Conservation (phyloP, 2,329 filamentous ascomycete genomes). For the Diplodia mutila region DNA sequence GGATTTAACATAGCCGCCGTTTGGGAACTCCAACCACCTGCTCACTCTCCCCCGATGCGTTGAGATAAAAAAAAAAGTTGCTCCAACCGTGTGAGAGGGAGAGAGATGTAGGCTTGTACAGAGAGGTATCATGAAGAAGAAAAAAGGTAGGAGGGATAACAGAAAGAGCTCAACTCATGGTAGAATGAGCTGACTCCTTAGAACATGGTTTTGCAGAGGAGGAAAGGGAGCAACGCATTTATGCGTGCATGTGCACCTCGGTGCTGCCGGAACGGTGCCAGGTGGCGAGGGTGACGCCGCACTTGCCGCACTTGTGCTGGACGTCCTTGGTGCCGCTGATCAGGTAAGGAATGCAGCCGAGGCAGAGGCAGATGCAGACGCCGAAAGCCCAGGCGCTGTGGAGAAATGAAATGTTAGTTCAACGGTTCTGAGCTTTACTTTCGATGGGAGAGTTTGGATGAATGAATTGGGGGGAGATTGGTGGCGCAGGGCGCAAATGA, state of each 20-base stretch:
- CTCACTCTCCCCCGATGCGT: too few species aligned
- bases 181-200: too few species aligned
- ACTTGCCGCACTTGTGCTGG: conserved; percentile 53
- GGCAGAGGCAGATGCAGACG: conserved; percentile 48
- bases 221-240: not conserved
- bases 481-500: not conserved
- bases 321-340: conserved; percentile 54
- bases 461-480: too few species aligned
- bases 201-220: too few species aligned
- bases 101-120: not conserved
- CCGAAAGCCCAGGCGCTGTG: conserved; percentile 51
- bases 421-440: too few species aligned
- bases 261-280: conserved; percentile 55
- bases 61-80: too few species aligned
- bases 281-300: conserved; percentile 50
- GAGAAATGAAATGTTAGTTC: not conserved
- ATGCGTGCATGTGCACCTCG: conserved; percentile 49
- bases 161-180: not conserved
- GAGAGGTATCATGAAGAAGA: not conserved
- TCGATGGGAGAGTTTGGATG: too few species aligned
- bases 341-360: conserved; percentile 56
- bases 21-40: not conserved
- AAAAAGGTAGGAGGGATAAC: not conserved
- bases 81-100: too few species aligned
- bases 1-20: not conserved